phyloP scores from a whole-genome alignment of 2,329 filamentous ascomycete genomes.

The Xylariaceae sp. region DNA sequence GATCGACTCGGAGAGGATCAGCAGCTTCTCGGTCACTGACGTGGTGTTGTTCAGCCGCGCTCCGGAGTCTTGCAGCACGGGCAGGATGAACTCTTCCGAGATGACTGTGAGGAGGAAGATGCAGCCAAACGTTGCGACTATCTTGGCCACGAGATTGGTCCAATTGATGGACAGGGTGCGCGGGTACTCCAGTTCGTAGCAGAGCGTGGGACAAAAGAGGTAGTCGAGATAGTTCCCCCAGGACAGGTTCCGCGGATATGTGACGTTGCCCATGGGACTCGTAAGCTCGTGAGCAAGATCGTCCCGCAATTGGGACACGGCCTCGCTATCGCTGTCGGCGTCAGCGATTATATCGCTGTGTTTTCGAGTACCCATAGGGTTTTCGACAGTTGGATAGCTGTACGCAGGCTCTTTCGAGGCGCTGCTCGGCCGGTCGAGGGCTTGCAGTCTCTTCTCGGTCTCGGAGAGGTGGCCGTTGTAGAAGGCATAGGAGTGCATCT shows the following conservation, averaged over 20 bases:
- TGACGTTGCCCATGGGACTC: constrained; percentile 82
- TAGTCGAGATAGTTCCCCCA: constrained; percentile 80
- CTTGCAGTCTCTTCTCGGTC: constrained; percentile 73
- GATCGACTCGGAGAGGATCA: constrained; percentile 85
- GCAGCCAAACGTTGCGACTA: constrained; percentile 86
- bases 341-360: constrained; percentile 35
- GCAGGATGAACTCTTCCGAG: constrained; percentile 92
- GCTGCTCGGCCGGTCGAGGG: constrained; percentile 72
- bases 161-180: constrained; percentile 71
- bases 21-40: constrained; percentile 59
- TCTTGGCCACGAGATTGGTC: constrained; percentile 77
- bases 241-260: constrained; percentile 86
- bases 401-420: constrained; percentile 67
- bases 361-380: constrained; percentile 41
- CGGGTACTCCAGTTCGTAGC: constrained; percentile 96
- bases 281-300: constrained; percentile 88
- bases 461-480: constrained; percentile 95
- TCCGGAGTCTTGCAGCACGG: constrained; percentile 72
- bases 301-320: constrained; percentile 68
- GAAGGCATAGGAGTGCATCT: constrained; percentile 98
- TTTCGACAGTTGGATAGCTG: constrained; percentile 64
- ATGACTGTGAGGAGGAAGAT: constrained; percentile 91
- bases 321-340: constrained; percentile 39
- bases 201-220: constrained; percentile 87
- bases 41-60: constrained; percentile 45